Base-by-base conservation (phyloP, 2,329 filamentous ascomycete genomes). In the Aspergillus glaucus region DNA sequence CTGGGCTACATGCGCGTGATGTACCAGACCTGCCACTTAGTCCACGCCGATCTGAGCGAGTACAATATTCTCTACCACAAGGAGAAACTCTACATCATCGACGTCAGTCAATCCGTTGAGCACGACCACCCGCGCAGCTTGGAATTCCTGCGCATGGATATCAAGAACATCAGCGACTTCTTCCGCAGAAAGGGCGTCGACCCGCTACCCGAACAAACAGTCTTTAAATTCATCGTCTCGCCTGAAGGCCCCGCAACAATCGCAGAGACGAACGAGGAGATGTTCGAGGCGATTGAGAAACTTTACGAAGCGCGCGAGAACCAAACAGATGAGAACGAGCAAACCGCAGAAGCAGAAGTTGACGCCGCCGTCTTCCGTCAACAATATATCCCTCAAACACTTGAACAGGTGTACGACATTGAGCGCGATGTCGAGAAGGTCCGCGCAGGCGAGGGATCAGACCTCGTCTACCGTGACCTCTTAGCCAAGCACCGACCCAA, bases 31-130 rank as follows among this genome's bases (percentile, higher is more conserved):
- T 98, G 93, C 71, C 82, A 80, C 47, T 82, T 98, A 6, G 92
- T 98, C 1, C 93, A 98, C 66, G 93, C 91, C 44, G 93, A 98
- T 80, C 68, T 98, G 66, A 95, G 88, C 75, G 93, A 98, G 78
- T 98, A 98, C 80, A 98, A 98, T 64, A 82, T 97, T 46, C 79
- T 98, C 17, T 98, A 94, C 74, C 80, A 96, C 74, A 79, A 89
- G 49, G 77, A 81, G 50, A 82, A 81, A 60, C 81, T 96, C 0
- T 95, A 88, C 76, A 86, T 98, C 62, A 98, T 98, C 67, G 93
- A 98, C 70, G 93, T 98, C 40, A 95, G 89, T 48, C 93, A 98
- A 73, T 93, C 87, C 63, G 93, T 98, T 17, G 94, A 97, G 74
- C 91, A 94, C 58, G 92, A 97, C 60, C 93, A 98, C 68, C 93